Conservation (phyloP, 176 grass and related monocot species). For the Aegilops umbellulata region DNA sequence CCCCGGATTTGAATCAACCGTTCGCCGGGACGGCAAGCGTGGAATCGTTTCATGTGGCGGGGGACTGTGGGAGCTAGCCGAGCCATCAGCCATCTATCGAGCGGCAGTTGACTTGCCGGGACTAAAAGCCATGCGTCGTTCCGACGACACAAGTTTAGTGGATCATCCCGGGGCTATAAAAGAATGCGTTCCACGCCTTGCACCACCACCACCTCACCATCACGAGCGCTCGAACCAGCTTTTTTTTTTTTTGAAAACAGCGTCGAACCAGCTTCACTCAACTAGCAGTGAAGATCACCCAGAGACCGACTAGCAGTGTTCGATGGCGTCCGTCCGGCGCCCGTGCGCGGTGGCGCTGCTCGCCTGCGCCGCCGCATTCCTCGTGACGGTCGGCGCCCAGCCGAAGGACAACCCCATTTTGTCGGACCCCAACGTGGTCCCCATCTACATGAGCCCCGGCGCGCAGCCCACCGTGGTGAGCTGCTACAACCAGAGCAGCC, state of each 20-base stretch:
- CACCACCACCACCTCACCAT: neutral
- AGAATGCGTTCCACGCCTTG: neutral
- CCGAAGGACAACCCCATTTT: neutral
- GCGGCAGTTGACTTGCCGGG: conserved; percentile 36
- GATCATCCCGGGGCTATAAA: neutral
- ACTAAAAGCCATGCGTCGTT: conserved; percentile 54
- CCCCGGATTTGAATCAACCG: neutral
- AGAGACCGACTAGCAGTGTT: neutral
- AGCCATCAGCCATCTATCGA: neutral
- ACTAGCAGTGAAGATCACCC: neutral
- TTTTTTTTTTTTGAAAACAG: too few species aligned
- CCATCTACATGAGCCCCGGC: conserved; percentile 31
- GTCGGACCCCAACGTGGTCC: conserved; percentile 28
- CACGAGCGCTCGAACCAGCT: too few species aligned
- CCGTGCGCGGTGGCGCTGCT: neutral
- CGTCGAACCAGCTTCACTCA: neutral
- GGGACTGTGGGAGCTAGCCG: neutral
- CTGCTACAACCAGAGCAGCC: conserved; percentile 36
- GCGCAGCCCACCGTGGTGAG: conserved; percentile 1
- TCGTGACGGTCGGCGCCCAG: conserved; percentile 15
- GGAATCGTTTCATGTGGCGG: conserved; percentile 48
- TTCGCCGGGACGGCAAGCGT: conserved; percentile 30
- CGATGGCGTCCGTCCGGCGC: conserved; percentile 26
- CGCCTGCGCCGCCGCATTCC: neutral
- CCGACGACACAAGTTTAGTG: conserved; percentile 37